Percentiles rank a stretch among this genome's conserved stretches.
Conservation (phyloP, 2,329 filamentous ascomycete genomes). For the Alternaria atra region DNA sequence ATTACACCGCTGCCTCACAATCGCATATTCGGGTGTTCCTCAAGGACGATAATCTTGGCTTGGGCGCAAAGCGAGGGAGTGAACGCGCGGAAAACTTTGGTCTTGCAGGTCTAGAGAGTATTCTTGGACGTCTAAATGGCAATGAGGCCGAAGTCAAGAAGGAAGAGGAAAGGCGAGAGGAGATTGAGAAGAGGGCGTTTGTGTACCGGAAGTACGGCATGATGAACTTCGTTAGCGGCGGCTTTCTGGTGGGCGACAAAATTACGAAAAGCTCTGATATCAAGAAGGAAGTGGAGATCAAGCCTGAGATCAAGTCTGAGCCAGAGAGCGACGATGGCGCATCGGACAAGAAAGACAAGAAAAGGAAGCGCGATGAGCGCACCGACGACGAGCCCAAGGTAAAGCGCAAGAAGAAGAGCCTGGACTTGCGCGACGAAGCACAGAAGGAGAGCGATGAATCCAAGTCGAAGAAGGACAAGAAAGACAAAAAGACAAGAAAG, state of each 20-base stretch:
- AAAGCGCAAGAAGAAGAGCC: conserved; percentile 52
- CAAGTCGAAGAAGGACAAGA: conserved; percentile 46
- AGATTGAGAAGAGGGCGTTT: conserved; percentile 77
- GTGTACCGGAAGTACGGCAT: conserved; percentile 78
- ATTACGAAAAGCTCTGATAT: conserved; percentile 58
- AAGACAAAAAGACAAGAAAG: conserved; percentile 45
- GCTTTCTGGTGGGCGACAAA: conserved; percentile 71
- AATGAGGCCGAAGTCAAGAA: conserved; percentile 78
- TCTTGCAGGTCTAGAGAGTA: conserved; percentile 83
- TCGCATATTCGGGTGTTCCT: conserved; percentile 85
- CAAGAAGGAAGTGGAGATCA: conserved; percentile 46
- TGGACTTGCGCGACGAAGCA: conserved; percentile 41
- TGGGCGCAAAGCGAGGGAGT: conserved; percentile 81
- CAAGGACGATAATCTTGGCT: conserved; percentile 89
- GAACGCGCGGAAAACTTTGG: conserved; percentile 78
- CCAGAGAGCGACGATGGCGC: conserved; percentile 45
- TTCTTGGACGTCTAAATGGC: conserved; percentile 89
- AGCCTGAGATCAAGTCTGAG: conserved; percentile 53
- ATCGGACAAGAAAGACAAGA: conserved; percentile 40
- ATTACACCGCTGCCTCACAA: conserved; percentile 81
- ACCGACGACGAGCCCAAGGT: conserved; percentile 40
- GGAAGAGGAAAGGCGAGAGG: conserved; percentile 73
- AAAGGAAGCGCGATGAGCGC: conserved; percentile 49
- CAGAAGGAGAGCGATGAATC: conserved; percentile 30
- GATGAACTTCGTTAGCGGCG: conserved; percentile 89